Base-by-base conservation (phyloP, 2,329 filamentous ascomycete genomes). In the Penicillium italicum region DNA sequence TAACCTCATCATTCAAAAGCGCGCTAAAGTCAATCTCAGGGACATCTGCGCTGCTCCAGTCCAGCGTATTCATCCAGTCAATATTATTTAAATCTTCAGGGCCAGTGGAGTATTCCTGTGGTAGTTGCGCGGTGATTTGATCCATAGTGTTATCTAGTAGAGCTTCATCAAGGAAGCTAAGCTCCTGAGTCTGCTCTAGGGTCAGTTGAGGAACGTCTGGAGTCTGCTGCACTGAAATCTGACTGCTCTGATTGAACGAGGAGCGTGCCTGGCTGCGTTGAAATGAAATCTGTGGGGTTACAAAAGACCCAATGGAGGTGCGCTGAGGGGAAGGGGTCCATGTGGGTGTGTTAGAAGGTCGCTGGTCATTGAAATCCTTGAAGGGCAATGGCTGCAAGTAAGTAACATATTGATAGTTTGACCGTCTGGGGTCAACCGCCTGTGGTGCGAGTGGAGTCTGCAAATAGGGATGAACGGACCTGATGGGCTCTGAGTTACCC, bases 381-480 rank as follows among this genome's bases (percentile, higher is more conserved):
- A 55, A 55, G 9, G 53, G 53, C 10, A 51, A 42, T 10, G 53
- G 53, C 47, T 55, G 53, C 33, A 55, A 31, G 40, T 51, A 55
- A 31, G 40, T 55, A 11, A 45, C 47, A 22, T 55, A 55, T 22
- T 55, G 53, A 28, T 55, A 55, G 22, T 55, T 55, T 22, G 53
- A 51, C 20, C 53, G 40, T 9, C 11, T 20, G 10, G 5, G 18
- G 12, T 51, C 20, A 30, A 18, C 26, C 6, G 1, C 10, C 52
- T 38, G 40, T 26, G 43, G 26, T 1, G 36, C 6, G n/a, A 47
- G 36, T n/a, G 16, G 8, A 14, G 28, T 31, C 4, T 31, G 5
- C 43, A 48, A 20, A n/a, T 51, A 45, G 22, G 33, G 47, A 28
- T 55, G 47, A 11, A 55, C 12, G 12, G 22, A 38, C n/a, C 34